Evolutionary conservation across 1,139 yeast genomes (phyloP).

Genomic region (Pichia sp.): DNA sequence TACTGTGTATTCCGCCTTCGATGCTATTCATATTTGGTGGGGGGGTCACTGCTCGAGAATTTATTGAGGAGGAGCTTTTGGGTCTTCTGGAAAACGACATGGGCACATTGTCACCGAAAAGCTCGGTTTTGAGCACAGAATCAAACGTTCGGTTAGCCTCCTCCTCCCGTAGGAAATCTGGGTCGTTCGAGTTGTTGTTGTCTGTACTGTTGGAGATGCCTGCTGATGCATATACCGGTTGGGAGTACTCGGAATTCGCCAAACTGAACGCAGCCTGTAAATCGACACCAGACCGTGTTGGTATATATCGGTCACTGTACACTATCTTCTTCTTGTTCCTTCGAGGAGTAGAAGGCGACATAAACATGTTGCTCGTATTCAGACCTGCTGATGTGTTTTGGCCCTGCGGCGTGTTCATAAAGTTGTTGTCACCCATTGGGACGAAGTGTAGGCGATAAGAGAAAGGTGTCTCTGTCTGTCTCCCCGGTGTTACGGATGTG

Average conservation of each 20-base stretch:
- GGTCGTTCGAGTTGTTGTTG: conserved; percentile 45
- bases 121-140: conserved; percentile 78
- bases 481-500: too few species aligned
- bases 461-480: background rate
- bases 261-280: conserved; percentile 82
- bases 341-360: conserved; percentile 32
- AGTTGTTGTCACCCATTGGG: conserved; percentile 5
- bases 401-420: conserved; percentile 23
- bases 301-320: conserved; percentile 83
- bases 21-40: conserved; percentile 21
- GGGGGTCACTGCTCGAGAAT: conserved; percentile 26
- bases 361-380: conserved; percentile 16
- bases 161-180: conserved; percentile 63
- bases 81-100: conserved; percentile 16
- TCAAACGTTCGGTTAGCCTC: conserved; percentile 88
- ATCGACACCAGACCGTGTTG: conserved; percentile 79
- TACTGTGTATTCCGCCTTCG: conserved; percentile 4
- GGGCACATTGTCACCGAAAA: conserved; percentile 71
- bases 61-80: conserved; percentile 18
- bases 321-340: conserved; percentile 41
- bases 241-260: conserved; percentile 29
- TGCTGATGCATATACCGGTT: background rate
- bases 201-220: background rate
- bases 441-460: background rate
- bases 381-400: conserved; percentile 1